Evolutionary conservation across 768 basidiomycete genomes (phyloP).

Genomic region (Leccinellum rugosiceps): DNA sequence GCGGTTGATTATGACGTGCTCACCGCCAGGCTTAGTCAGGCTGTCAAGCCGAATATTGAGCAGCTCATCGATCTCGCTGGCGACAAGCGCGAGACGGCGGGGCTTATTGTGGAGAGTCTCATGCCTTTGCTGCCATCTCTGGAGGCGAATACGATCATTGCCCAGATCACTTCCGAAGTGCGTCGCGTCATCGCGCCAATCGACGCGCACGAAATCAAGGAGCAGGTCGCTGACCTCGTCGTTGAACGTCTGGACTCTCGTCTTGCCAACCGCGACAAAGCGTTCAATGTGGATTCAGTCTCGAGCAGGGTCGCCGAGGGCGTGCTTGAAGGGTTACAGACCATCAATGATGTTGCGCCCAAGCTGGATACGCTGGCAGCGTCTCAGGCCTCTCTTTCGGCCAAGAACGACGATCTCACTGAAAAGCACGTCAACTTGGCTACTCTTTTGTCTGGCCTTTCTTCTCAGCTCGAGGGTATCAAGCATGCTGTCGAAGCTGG

Average conservation of each 20-base stretch:
- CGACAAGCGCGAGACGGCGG: slow-evolving; percentile 84
- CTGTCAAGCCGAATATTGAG: slow-evolving; percentile 85
- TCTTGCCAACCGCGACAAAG: slow-evolving; percentile 71
- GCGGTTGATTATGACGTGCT: slow-evolving; percentile 76
- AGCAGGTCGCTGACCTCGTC: slow-evolving; percentile 84
- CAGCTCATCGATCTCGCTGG: slow-evolving; percentile 87
- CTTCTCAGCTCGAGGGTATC: slow-evolving; percentile 43
- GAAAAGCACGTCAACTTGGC: slow-evolving; percentile 40
- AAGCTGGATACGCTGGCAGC: slow-evolving; percentile 41
- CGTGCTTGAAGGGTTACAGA: slow-evolving; percentile 43
- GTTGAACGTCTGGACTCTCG: slow-evolving; percentile 83
- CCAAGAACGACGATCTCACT: slow-evolving; percentile 37
- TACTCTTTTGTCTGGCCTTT: slow-evolving; percentile 45
- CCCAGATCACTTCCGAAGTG: slow-evolving; percentile 65
- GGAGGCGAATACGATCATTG: slow-evolving; percentile 55
- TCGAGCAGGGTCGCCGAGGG: slow-evolving; percentile 53
- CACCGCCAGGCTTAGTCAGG: slow-evolving; percentile 72
- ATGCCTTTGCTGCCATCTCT: slow-evolving; percentile 56
- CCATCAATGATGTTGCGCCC: slow-evolving; percentile 37
- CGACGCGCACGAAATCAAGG: slow-evolving; percentile 84
- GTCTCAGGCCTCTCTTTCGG: slow-evolving; percentile 40
- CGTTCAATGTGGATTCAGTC: slow-evolving; percentile 59
- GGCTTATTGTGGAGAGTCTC: slow-evolving; percentile 72
- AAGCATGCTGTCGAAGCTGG: slow-evolving; percentile 41
- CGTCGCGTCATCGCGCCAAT: slow-evolving; percentile 69